Base-by-base conservation (phyloP, 768 basidiomycete genomes). In the Suillus hirtellus region DNA sequence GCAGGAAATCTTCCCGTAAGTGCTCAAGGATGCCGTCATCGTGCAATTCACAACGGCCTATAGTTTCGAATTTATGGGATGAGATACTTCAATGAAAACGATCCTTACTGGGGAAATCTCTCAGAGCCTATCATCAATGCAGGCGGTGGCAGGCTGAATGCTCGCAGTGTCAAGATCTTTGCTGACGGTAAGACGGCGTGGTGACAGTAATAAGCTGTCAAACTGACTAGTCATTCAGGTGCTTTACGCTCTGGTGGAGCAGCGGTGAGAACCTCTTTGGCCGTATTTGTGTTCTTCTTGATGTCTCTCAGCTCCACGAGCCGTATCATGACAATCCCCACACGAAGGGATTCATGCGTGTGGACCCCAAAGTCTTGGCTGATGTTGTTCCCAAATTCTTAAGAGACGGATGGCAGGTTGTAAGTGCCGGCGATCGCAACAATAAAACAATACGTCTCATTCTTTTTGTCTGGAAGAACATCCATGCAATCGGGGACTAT, bases 201-300 rank as follows among this genome's bases (percentile, higher is more conserved):
- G 11, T 37, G 11, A 21, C 14, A 37, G 19, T 24, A 27, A 60
- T 3, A 31, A 40, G 50, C 11, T 8, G 19, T 40, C 44, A 12
- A 60, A 44, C 15, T 62, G n/a, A 61, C 47, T 44, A 55, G 46
- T 42, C 31, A n/a, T 62, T 31, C 62, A 91, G 90, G 94, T 63
- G 95, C 95, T 37, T 78, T 97, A 43, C 85, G 95, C 38, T 89
- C 89, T n/a, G 89, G 93, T 63, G 95, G 95, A 52, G 93, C 95
- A 52, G 95, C 95, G 49, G 89, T 90, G 76, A 73, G 80, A 70
- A 31, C 17, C 8, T 52, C 21, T 37, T n/a, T 62, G 38, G 35
- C 1, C 11, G 34, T 44, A 40, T 15, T 5, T 19, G 58, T 7
- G n/a, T 60, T 52, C 52, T 34, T 63, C n/a, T 61, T 24, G 62